phyloP scores from a whole-genome alignment of 352 stramenopile species.

The Phytophthora crassamura region DNA sequence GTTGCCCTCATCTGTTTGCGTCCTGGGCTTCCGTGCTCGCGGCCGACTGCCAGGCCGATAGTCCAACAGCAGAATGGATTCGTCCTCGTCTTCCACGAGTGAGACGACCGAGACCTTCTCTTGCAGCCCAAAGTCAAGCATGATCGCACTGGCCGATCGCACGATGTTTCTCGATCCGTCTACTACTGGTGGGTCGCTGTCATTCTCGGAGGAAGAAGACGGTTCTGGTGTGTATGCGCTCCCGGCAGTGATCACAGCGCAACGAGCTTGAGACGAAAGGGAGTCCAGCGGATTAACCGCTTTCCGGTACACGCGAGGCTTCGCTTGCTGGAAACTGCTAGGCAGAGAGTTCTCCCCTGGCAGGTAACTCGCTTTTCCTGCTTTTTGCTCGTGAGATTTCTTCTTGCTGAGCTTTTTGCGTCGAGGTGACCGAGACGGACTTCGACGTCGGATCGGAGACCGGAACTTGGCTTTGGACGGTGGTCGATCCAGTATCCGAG shows the following conservation, averaged over 20 bases:
- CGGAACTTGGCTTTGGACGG: conserved; percentile 8
- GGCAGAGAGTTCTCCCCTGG: conserved; percentile 57
- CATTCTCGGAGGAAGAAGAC: conserved; percentile 12
- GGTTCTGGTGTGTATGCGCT: neutral
- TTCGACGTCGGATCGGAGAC: conserved; percentile 16
- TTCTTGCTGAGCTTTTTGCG: conserved; percentile 16
- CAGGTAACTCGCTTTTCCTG: conserved; percentile 21
- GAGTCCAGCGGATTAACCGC: conserved; percentile 39
- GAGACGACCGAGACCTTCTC: conserved; percentile 59
- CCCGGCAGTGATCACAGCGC: conserved; percentile 49
- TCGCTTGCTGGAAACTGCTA: conserved; percentile 66
- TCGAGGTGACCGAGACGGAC: conserved; percentile 10
- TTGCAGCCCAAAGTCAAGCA: conserved; percentile 26
- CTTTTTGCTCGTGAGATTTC: conserved; percentile 4
- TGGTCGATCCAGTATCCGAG: conserved; percentile 21
- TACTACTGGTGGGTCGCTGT: neutral
- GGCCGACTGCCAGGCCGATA: conserved; percentile 35
- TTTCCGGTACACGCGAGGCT: conserved; percentile 59
- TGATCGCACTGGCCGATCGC: conserved; percentile 8
- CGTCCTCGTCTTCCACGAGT: conserved; percentile 53
- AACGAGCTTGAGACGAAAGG: conserved; percentile 38
- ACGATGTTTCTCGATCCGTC: conserved; percentile 8
- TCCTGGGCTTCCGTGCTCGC: conserved; percentile 5
- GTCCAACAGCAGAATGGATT: conserved; percentile 55
- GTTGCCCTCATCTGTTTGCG: conserved; percentile 4